These are phyloP conservation scores for Peniophora sp. DNA, from an alignment of 1,284 basidiomycete species.

Conservation along the genomic window DNA sequence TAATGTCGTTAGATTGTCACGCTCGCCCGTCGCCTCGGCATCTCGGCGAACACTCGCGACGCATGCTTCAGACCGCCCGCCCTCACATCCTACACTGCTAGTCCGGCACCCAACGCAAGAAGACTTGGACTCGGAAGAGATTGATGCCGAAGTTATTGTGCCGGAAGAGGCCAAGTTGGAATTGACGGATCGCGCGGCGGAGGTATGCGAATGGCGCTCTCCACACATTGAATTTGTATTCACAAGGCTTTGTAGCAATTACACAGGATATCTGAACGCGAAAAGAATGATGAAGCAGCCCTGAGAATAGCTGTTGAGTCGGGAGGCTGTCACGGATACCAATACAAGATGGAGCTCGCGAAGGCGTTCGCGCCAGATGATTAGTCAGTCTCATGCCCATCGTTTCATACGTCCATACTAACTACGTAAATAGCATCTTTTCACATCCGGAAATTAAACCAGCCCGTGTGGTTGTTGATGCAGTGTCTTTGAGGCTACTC, in stretches of 20 bases:
- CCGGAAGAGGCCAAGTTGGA: constrained; percentile 38
- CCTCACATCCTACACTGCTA: constrained; percentile 2
- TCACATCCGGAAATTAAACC: constrained; percentile 60
- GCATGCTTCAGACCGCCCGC: constrained; percentile 2
- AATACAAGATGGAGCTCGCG: constrained; percentile 82
- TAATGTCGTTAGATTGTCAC: too few species aligned
- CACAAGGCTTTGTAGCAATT: background rate
- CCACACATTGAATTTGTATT: background rate
- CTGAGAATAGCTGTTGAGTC: constrained; percentile 79
- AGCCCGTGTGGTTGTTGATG: constrained; percentile 74
- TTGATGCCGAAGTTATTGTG: constrained; percentile 45
- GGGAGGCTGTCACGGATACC: constrained; percentile 90
- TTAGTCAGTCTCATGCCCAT: constrained; percentile 50
- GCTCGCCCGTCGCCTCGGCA: background rate
- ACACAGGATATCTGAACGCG: background rate
- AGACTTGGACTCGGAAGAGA: constrained; percentile 45
- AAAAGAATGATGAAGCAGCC: constrained; percentile 31
- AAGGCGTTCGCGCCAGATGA: constrained; percentile 56
- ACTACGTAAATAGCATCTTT: constrained; percentile 16
- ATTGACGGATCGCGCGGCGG: constrained; percentile 65
- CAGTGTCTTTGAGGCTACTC: constrained; percentile 70
- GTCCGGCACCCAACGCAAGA: constrained; percentile 14
- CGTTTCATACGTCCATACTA: constrained; percentile 19
- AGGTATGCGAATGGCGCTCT: constrained; percentile 37
- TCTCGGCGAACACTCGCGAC: background rate